phyloP scores from a whole-genome alignment of 805 yeast genomes.

The Yarrowia hollandica region DNA sequence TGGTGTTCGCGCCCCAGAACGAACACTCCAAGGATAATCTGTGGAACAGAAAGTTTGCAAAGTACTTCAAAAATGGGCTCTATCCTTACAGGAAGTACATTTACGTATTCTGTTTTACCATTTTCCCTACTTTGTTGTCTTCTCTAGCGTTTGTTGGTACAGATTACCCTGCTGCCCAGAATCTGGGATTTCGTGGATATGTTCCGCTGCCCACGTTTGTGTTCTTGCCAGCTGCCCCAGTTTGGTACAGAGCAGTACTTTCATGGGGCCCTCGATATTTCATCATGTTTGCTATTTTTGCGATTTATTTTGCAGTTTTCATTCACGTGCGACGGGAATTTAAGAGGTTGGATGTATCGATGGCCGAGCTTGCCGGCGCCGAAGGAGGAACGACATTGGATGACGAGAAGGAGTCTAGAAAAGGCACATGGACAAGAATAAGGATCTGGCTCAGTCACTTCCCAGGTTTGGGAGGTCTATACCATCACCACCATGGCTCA shows the following conservation, averaged over 20 bases:
- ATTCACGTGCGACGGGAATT: constrained; percentile 54
- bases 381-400: constrained; percentile 3
- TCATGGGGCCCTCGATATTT: constrained; percentile 82
- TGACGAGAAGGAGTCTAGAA: not conserved
- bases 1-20: constrained; percentile 64
- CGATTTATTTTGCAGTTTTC: constrained; percentile 70
- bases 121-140: constrained; percentile 68
- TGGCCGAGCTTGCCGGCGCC: constrained; percentile 38
- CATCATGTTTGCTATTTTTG: constrained; percentile 60
- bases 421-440: constrained; percentile 3
- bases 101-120: constrained; percentile 52
- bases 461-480: constrained; percentile 15
- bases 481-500: not conserved
- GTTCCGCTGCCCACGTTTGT: constrained; percentile 70
- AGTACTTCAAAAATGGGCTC: constrained; percentile 50
- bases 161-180: constrained; percentile 50
- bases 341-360: constrained; percentile 36
- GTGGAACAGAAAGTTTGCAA: constrained; percentile 14
- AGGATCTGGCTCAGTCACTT: constrained; percentile 13
- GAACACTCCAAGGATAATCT: constrained; percentile 57
- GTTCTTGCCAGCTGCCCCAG: constrained; percentile 68
- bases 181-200: constrained; percentile 30
- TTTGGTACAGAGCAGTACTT: constrained; percentile 70
- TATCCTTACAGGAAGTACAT: constrained; percentile 58
- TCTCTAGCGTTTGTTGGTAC: constrained; percentile 64